Evolutionary conservation across 164 flowering plant genomes (phyloP).

Genomic region (grape (Vitis vinifera)): DNA sequence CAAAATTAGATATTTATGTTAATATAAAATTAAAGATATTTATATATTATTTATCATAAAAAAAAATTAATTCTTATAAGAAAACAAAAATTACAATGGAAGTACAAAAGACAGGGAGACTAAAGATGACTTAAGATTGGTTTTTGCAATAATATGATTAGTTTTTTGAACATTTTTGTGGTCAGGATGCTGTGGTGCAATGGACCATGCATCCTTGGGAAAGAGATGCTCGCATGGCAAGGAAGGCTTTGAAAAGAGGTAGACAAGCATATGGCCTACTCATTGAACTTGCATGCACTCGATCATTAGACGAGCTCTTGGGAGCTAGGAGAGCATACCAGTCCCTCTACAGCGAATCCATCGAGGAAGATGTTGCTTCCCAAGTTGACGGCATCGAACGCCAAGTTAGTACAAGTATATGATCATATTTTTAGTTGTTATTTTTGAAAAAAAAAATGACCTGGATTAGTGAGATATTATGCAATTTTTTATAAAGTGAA

Average conservation of each 20-base stretch:
- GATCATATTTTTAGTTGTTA: no score
- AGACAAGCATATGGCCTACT: constrained; percentile 36
- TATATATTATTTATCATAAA: no score
- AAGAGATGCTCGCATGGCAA: constrained; percentile 77
- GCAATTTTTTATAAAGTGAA: no score
- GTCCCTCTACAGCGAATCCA: constrained; percentile 66
- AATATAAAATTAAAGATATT: background rate
- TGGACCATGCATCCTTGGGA: constrained; percentile 92
- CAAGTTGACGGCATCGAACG: constrained; percentile 33
- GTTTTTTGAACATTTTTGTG: background rate
- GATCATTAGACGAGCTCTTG: constrained; percentile 73
- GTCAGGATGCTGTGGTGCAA: constrained; percentile 67
- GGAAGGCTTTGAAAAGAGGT: constrained; percentile 49
- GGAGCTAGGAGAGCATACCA: constrained; percentile 87
- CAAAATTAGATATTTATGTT: background rate
- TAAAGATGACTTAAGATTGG: no score
- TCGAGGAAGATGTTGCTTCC: constrained; percentile 67
- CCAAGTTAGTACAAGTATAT: constrained; percentile 34
- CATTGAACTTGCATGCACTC: constrained; percentile 72
- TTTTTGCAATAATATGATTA: no score
- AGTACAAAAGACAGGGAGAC: no score
- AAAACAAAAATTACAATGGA: no score
- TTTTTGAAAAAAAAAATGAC: no score
- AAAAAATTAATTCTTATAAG: no score
- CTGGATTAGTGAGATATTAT: no score